phyloP scores from a whole-genome alignment of 805 yeast species.

The Cyberlindnera xishuangbannaensis region DNA sequence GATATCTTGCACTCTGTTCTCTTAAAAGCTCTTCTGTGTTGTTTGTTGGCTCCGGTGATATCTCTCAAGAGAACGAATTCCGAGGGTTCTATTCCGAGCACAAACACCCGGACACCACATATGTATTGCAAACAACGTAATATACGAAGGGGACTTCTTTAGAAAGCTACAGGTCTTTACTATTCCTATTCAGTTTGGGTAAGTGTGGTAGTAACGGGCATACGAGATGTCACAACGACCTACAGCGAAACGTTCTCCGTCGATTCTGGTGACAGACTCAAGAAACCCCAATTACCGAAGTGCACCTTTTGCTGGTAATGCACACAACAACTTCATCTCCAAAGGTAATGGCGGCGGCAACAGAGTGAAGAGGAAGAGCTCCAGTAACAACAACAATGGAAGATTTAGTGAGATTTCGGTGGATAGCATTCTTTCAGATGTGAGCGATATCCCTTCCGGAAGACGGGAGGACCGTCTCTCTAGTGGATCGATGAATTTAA shows the following conservation, averaged over 20 bases:
- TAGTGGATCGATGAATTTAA: conserved; percentile 24
- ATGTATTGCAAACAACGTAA: too few species aligned
- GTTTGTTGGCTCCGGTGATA: too few species aligned
- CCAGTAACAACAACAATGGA: conserved; percentile 26
- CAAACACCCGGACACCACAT: too few species aligned
- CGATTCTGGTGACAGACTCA: conserved; percentile 88
- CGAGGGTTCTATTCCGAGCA: too few species aligned
- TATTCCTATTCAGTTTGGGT: too few species aligned
- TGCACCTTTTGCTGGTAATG: conserved; percentile 77
- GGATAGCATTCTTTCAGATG: conserved; percentile 68
- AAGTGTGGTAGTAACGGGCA: too few species aligned
- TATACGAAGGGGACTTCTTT: too few species aligned
- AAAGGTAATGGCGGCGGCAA: conserved; percentile 5
- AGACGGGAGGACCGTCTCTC: conserved; percentile 40
- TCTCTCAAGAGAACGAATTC: too few species aligned
- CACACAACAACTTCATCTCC: conserved; percentile 19
- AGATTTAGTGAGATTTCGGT: conserved; percentile 72
- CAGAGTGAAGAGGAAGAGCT: conserved; percentile 14
- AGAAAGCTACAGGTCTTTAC: too few species aligned
- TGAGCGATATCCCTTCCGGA: conserved; percentile 84
- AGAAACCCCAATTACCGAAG: conserved; percentile 50
- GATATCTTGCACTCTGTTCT: too few species aligned
- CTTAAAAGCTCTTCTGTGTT: too few species aligned
- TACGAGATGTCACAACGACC: too few species aligned
- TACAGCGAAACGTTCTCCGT: conserved; percentile 82